Base-by-base conservation (phyloP, 2,329 filamentous ascomycete species). In the Arachnomyces sp. region DNA sequence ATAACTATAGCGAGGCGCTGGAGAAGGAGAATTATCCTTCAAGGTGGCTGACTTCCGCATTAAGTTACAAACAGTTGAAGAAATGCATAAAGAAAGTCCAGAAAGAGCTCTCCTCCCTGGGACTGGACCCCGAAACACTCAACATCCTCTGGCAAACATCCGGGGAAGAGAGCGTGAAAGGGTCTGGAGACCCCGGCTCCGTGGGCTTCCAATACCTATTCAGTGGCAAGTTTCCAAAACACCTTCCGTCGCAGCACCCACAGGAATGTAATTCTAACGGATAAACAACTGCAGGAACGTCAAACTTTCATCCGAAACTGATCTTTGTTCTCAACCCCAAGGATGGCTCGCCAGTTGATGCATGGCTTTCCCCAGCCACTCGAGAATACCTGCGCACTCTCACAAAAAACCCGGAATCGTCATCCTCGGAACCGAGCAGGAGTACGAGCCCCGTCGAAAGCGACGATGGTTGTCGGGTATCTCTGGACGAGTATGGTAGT, bases 31-130 rank as follows among this genome's bases (percentile, higher is more conserved):
- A 76, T 48, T 94, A 87, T 57, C 87, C 87, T 6, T 65, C 75
- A 36, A 78, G 81, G 56, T 78, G 74, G 75, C 64, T 88, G 36
- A 73, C 82, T 33, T 80, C 79, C 18, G 86, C 87, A 36, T 84
- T 94, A 46, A 85, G 84, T 2, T 94, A 94, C 59, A 76, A 81
- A 33, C 77, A 87, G 60, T 74, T 94, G 42, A 94, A 94, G 64
- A 94, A 93, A 67, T 85, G 84, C 63, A 81, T 94, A 57, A 90
- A 89, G 57, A 81, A 81, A 56, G 81, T 93, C 36, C 77, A 81
- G 48, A 66, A 68, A 38, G 85, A 94, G 66, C 72, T 94, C 38
- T 66, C 71, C 31, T 71, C 73, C 28, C 66, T 90, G 11, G 86
- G 86, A 6, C 75, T 93, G 20, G 82, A 85, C 48, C 75, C 76